Evolutionary conservation across 2,329 filamentous ascomycete species (phyloP).

Genomic region (Beauveria caledonica): DNA sequence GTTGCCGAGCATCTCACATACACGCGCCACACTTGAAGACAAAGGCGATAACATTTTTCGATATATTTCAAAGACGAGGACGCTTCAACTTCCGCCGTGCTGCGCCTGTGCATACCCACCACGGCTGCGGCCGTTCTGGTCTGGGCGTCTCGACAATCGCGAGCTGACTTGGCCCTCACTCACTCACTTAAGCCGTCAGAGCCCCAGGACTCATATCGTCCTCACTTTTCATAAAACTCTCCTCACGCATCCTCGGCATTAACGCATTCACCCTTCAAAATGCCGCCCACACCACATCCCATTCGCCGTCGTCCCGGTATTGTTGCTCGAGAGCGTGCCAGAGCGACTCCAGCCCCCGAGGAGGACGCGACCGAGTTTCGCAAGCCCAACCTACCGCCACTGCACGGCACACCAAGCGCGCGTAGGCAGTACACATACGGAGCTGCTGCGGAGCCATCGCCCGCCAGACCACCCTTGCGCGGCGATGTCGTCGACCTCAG

Average conservation of each 20-base stretch:
- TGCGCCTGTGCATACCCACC: neutral
- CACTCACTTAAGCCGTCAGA: neutral
- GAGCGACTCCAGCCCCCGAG: constrained; percentile 5
- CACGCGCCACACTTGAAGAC: constrained; percentile 1
- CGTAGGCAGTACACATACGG: constrained; percentile 32
- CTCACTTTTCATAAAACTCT: neutral
- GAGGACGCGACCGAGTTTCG: constrained; percentile 12
- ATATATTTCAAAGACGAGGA: constrained; percentile 7
- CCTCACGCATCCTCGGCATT: neutral
- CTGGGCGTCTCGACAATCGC: neutral
- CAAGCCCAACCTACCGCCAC: constrained; percentile 19
- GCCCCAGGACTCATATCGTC: neutral
- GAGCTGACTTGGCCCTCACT: constrained; percentile 4
- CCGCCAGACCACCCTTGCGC: constrained; percentile 14
- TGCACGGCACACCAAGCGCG: constrained; percentile 27
- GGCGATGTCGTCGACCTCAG: constrained; percentile 19
- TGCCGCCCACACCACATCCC: constrained; percentile 14
- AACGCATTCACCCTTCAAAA: neutral
- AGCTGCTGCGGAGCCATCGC: constrained; percentile 26
- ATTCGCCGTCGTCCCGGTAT: neutral
- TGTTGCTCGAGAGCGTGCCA: neutral
- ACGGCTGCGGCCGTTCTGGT: constrained; percentile 2
- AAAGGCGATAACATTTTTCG: constrained; percentile 2
- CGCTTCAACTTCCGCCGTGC: neutral
- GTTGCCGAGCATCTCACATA: constrained; percentile 14